Evolutionary conservation across 2,329 filamentous ascomycete species (phyloP).

Genomic region (Hypomyces rosellus): DNA sequence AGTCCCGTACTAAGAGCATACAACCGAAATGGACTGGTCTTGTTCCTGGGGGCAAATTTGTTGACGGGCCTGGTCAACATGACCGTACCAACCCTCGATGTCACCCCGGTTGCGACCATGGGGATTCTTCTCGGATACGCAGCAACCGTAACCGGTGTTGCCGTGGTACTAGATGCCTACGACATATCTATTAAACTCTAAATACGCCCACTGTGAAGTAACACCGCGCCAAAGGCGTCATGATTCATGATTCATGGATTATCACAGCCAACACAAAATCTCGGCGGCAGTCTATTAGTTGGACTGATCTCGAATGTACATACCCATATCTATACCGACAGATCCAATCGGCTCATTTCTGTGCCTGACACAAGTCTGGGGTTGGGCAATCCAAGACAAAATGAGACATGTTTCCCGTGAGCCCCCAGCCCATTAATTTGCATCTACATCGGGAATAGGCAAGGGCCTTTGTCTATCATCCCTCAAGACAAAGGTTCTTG

Average conservation of each 20-base stretch:
- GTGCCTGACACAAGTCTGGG: neutral
- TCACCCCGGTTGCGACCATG: constrained; percentile 59
- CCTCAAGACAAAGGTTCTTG: too few species aligned
- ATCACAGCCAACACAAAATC: too few species aligned
- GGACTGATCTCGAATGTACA: too few species aligned
- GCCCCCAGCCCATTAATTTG: too few species aligned
- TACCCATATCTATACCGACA: neutral
- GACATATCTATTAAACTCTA: constrained; percentile 67
- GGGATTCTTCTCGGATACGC: constrained; percentile 70
- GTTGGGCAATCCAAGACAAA: too few species aligned
- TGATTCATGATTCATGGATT: neutral
- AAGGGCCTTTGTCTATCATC: too few species aligned
- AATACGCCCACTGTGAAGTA: neutral
- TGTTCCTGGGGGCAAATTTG: constrained; percentile 86
- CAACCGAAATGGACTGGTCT: constrained; percentile 78
- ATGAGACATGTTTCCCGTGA: too few species aligned
- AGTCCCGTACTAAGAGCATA: constrained; percentile 76
- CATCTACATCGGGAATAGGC: too few species aligned
- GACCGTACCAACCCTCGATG: constrained; percentile 73
- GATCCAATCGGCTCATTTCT: neutral
- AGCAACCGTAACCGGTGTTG: constrained; percentile 57
- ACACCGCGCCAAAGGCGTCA: neutral
- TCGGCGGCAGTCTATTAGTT: too few species aligned
- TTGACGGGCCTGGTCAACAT: constrained; percentile 87
- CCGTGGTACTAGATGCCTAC: constrained; percentile 58